Conservation (phyloP, 371 early-diverging fungal genomes). For the Basidiobolus meristosporus region DNA sequence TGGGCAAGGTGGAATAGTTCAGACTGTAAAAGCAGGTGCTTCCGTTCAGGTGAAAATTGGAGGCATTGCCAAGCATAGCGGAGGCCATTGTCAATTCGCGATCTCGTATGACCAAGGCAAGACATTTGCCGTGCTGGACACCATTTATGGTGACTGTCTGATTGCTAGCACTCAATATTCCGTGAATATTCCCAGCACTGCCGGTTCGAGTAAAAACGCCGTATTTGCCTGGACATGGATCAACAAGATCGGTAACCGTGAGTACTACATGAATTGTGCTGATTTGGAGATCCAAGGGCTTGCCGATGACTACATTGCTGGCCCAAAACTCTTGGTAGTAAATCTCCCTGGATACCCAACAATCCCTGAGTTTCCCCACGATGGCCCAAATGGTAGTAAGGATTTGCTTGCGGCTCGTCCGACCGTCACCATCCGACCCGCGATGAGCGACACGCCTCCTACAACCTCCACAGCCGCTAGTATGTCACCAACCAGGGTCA, state of each 20-base stretch:
- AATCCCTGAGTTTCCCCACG: conserved; percentile 21
- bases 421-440: conserved; percentile 17
- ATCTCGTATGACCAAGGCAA: conserved; percentile 40
- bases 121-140: no score
- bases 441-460: no score
- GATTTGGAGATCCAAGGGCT: no score
- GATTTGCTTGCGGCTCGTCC: conserved; percentile 10
- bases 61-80: conserved; percentile 14
- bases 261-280: no score
- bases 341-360: conserved; percentile 14
- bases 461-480: no score
- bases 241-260: no score
- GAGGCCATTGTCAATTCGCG: conserved; percentile 51
- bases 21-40: not conserved
- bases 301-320: conserved; percentile 14
- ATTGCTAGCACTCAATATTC: no score
- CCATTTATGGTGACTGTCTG: no score
- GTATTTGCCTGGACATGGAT: no score
- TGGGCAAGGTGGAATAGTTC: not conserved
- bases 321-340: conserved; percentile 21
- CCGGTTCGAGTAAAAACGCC: no score
- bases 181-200: no score
- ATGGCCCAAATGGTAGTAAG: conserved; percentile 11
- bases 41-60: conserved; percentile 5
- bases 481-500: no score